phyloP scores from a whole-genome alignment of 192 early-diverging fungal genomes.

The Backusella tarrabulga region DNA sequence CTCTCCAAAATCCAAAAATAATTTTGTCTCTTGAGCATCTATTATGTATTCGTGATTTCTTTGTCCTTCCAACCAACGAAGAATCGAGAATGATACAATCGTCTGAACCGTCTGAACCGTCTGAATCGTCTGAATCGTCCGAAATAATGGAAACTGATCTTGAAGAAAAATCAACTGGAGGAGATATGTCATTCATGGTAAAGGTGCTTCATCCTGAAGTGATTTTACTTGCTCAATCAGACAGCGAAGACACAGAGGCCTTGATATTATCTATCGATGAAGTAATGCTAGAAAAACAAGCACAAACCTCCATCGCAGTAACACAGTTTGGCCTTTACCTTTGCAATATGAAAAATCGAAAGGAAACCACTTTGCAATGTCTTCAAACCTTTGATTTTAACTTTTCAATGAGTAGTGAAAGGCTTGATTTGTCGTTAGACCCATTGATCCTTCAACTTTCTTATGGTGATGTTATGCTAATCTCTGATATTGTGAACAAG shows the following conservation, averaged over 20 bases:
- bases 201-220: constrained; percentile 83
- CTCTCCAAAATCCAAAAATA: constrained; percentile 65
- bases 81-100: constrained; percentile 13
- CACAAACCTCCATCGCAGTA: constrained; percentile 69
- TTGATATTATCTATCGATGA: constrained; percentile 81
- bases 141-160: background rate
- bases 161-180: constrained; percentile 7
- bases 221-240: constrained; percentile 80
- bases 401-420: constrained; percentile 62
- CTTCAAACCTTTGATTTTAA: constrained; percentile 89
- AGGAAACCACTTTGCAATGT: constrained; percentile 77
- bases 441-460: constrained; percentile 71
- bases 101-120: too few relatives aligned
- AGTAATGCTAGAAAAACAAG: constrained; percentile 76
- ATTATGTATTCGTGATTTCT: constrained; percentile 65
- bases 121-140: background rate
- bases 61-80: constrained; percentile 47
- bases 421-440: constrained; percentile 52
- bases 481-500: constrained; percentile 62
- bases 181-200: constrained; percentile 66
- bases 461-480: constrained; percentile 65
- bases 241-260: constrained; percentile 71
- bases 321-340: constrained; percentile 87
- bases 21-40: constrained; percentile 75
- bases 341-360: constrained; percentile 82